phyloP scores from a whole-genome alignment of 495 filamentous ascomycete species.

The Penicillium arizonense region DNA sequence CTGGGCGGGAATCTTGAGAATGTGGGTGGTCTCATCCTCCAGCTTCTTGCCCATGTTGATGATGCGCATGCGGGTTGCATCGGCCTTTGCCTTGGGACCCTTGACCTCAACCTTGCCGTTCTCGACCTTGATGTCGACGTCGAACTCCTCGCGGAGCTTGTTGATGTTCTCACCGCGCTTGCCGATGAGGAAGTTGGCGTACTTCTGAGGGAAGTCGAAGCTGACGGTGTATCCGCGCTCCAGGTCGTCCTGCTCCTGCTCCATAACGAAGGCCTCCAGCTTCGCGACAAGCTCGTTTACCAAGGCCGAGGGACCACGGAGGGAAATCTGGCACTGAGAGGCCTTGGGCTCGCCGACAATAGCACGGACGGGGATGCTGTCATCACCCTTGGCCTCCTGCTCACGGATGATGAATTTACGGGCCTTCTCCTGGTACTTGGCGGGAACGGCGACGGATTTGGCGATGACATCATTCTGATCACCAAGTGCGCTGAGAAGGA shows the following conservation, averaged over 20 bases:
- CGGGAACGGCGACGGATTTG: slow-evolving; percentile 63
- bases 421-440: slow-evolving; percentile 80
- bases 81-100: slow-evolving; percentile 75
- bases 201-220: slow-evolving; percentile 94
- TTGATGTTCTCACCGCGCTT: slow-evolving; percentile 90
- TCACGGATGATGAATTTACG: slow-evolving; percentile 73
- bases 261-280: slow-evolving; percentile 71
- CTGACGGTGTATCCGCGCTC: slow-evolving; percentile 80
- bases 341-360: slow-evolving; percentile 43
- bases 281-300: slow-evolving; percentile 70
- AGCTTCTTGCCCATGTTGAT: slow-evolving; percentile 70
- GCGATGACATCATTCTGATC: slow-evolving; percentile 68
- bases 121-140: slow-evolving; percentile 91
- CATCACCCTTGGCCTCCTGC: slow-evolving; percentile 62
- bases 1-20: slow-evolving; percentile 83
- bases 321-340: slow-evolving; percentile 54
- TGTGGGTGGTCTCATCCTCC: slow-evolving; percentile 82
- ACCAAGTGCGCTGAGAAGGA: slow-evolving; percentile 67
- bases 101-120: slow-evolving; percentile 70
- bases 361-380: slow-evolving; percentile 72
- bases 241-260: slow-evolving; percentile 82
- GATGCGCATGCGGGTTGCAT: slow-evolving; percentile 77
- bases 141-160: slow-evolving; percentile 92
- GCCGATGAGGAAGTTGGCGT: slow-evolving; percentile 89
- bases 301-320: slow-evolving; percentile 71